Conservation (phyloP, 2,329 filamentous ascomycete genomes). For the Colletotrichum plurivorum region DNA sequence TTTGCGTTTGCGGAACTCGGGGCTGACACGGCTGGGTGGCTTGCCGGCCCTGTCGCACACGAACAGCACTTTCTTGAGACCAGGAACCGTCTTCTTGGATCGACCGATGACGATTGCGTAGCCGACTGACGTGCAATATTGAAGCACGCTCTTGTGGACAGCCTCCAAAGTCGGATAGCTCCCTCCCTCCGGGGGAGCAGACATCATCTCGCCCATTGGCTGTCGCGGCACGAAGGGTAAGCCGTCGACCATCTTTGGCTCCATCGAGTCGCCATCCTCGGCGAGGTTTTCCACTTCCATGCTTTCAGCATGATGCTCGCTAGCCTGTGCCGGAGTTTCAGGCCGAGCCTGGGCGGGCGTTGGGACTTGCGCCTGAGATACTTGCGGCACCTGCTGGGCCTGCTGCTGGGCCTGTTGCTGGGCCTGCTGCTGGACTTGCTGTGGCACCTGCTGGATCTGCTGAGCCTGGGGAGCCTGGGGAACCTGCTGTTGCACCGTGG, state of each 20-base stretch:
- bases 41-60: constrained; percentile 77
- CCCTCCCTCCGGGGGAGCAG: constrained; percentile 73
- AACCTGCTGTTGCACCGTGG: constrained; percentile 35
- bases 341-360: constrained; percentile 52
- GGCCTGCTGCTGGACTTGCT: constrained; percentile 42
- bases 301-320: constrained; percentile 61
- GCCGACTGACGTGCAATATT: constrained; percentile 77
- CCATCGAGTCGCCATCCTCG: constrained; percentile 61
- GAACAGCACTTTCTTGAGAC: constrained; percentile 77
- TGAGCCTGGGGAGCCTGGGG: constrained; percentile 42
- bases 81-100: constrained; percentile 77
- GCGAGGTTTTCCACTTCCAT: constrained; percentile 68
- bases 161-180: constrained; percentile 76
- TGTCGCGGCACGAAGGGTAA: constrained; percentile 66
- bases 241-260: constrained; percentile 64
- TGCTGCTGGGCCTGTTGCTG: constrained; percentile 51
- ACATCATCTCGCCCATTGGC: constrained; percentile 73
- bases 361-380: constrained; percentile 43
- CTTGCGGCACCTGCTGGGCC: constrained; percentile 44
- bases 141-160: constrained; percentile 74
- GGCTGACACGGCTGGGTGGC: constrained; percentile 72
- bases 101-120: constrained; percentile 78
- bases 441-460: constrained; percentile 8
- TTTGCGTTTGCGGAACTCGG: constrained; percentile 75
- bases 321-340: constrained; percentile 48